phyloP scores from a whole-genome alignment of 768 basidiomycete species.

The Amanita pallidorosea region DNA sequence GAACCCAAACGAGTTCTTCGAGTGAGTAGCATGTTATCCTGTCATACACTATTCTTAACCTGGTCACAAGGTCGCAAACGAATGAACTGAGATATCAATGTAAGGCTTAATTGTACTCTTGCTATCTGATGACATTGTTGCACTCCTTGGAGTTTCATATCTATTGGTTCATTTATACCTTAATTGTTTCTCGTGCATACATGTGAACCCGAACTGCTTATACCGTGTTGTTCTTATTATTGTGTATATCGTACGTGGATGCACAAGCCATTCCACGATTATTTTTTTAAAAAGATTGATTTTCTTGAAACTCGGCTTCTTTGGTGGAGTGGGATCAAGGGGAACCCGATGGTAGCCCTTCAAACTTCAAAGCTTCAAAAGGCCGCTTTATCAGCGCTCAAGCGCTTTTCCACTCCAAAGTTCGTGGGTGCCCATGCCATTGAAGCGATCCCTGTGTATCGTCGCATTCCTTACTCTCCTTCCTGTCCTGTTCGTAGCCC shows the following conservation, averaged over 20 bases:
- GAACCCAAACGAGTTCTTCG: conserved; percentile 4
- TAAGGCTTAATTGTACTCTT: neutral
- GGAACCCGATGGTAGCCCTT: no score
- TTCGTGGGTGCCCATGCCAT: no score
- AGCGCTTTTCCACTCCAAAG: neutral
- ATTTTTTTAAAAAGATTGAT: neutral
- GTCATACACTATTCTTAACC: neutral
- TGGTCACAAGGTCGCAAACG: conserved; percentile 2
- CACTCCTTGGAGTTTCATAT: neutral
- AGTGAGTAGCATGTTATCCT: neutral
- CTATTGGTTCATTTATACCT: conserved; percentile 5
- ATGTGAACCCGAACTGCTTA: neutral
- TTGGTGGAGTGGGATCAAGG: no score
- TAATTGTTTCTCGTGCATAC: neutral
- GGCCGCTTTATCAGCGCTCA: no score
- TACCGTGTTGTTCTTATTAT: neutral
- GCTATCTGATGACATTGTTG: neutral
- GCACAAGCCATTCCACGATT: neutral
- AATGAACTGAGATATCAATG: neutral
- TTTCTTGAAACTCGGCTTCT: no score
- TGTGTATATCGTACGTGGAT: neutral
- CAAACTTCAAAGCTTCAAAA: no score
- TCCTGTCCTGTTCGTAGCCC: neutral
- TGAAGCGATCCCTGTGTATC: neutral
- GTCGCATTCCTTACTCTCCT: neutral